Base-by-base conservation (phyloP, 441 rosid species). In the Populus hybrid region DNA sequence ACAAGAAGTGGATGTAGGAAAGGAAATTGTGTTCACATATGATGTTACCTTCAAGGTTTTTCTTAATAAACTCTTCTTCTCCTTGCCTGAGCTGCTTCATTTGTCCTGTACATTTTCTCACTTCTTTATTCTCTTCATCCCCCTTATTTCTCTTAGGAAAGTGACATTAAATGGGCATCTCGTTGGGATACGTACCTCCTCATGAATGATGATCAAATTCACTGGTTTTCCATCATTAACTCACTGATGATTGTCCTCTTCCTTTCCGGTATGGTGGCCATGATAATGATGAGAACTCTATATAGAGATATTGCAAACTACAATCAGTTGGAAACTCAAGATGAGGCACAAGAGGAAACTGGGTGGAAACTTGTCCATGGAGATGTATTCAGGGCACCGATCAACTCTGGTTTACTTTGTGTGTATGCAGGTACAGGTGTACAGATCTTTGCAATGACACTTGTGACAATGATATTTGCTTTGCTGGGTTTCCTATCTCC, bases 341-440 rank as follows among this genome's bases (percentile, higher is more conserved):
- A 94, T 30, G 99, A 94, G 82, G 95, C 97, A 70, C 98, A 94
- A 83, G 97, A 94, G 81, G 98, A 94, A 85, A 93, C 98, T 12
- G 98, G 98, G 79, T 94, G 98, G 98, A 94, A 94, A 75, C 98
- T 94, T 72, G 97, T 94, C 40, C 97, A 93, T n/a, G 99, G 97
- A 85, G 99, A 93, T 84, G 97, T 82, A 80, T 94, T 93, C 82
- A 86, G 99, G 82, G 89, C 99, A 36, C 99, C 99, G 0, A 66
- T 87, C 71, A 94, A 93, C 76, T 88, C 89, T 40, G 93, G 95
- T 42, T 85, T 94, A 74, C 89, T 94, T 72, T 91, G 97, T 79
- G 99, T 93, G 66, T 94, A 94, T 81, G 89, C 93, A 53, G 98
- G 99, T 69, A 92, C 99, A 6, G 98, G 99, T 64, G 95, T 94